These are phyloP conservation scores for Ceratobasidium sp. DNA, from an alignment of 1,284 basidiomycete species.

Conservation along the genomic window DNA sequence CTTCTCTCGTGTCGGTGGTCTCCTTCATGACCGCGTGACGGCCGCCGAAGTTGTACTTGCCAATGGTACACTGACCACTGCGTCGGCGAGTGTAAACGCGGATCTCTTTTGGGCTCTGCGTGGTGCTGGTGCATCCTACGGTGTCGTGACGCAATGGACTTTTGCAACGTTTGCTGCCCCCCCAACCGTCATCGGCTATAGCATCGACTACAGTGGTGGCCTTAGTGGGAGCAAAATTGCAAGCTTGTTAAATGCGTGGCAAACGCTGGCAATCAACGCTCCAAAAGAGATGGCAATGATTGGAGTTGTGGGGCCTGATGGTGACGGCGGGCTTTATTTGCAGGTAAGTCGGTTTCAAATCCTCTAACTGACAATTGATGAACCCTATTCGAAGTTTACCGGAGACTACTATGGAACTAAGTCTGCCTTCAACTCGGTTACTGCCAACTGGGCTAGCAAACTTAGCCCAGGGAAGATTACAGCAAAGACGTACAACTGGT, in stretches of 20 bases:
- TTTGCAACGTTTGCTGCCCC: conserved; percentile 41
- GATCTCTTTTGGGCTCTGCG: conserved; percentile 43
- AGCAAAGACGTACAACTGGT: conserved; percentile 27
- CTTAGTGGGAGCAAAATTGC: conserved; percentile 7
- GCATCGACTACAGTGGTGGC: conserved; percentile 12
- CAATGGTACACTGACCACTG: conserved; percentile 40
- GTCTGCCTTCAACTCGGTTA: conserved; percentile 1
- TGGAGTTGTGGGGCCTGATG: conserved; percentile 7
- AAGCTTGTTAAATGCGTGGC: conserved; percentile 16
- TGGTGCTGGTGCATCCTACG: conserved; percentile 42
- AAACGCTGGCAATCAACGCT: conserved; percentile 35
- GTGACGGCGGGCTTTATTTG: conserved; percentile 18
- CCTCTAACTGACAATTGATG: neutral
- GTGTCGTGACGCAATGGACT: conserved; percentile 42
- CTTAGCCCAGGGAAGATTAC: conserved; percentile 23
- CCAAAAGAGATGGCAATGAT: conserved; percentile 38
- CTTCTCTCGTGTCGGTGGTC: conserved; percentile 40
- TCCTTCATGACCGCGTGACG: conserved; percentile 42
- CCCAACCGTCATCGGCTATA: conserved; percentile 37
- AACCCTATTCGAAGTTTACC: neutral
- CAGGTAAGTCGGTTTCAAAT: neutral
- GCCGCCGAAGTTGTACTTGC: conserved; percentile 43
- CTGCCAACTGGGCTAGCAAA: neutral
- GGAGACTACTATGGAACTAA: conserved; percentile 28
- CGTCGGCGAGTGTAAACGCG: conserved; percentile 11